Base-by-base conservation (phyloP, 2,329 filamentous ascomycete genomes). In the Bipolaris sorokiniana region DNA sequence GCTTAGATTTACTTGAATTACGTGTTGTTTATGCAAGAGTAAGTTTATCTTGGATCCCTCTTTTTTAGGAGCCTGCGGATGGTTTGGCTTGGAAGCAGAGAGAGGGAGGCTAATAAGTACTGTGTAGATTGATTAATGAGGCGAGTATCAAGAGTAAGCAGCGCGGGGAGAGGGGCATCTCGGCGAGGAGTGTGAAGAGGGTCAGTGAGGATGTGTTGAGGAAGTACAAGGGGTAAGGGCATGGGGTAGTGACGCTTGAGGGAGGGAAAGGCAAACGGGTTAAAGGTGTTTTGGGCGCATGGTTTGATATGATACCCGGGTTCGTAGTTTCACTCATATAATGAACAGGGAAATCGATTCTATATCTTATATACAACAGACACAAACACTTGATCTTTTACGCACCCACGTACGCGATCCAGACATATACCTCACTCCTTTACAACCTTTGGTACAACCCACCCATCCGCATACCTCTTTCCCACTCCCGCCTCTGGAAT, bases 1-100 rank as follows among this genome's bases (percentile, higher is more conserved):
- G 16, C 9, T 6, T 23, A 95, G 91, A 89, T 96, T 61, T 96
- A 91, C 69, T 82, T 96, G 56, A 88, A 95, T 71, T 96, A 96
- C 64, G 85, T 91, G 63, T 82, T 95, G 1, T 96, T 96, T 66
- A 88, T 96, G 70, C 82, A 87, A 74, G 82, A 85, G 83, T 86
- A 77, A 62, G 82, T 74, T 73, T 15, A 2, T 52, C 23, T n/a
- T n/a, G n/a, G n/a, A n/a, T n/a, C n/a, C n/a, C n/a, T n/a, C n/a
- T n/a, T n/a, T n/a, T n/a, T n/a, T n/a, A n/a, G n/a, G n/a, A n/a
- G n/a, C n/a, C n/a, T n/a, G n/a, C n/a, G n/a, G n/a, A n/a, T n/a
- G n/a, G n/a, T n/a, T n/a, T n/a, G n/a, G n/a, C n/a, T n/a, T 22
- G 7, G 42, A 13, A 31, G n/a, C n/a, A n/a, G n/a, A n/a, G n/a